These are phyloP conservation scores for Tuber melanosporum DNA, from an alignment of 495 filamentous ascomycete genomes.

Conservation along the genomic window DNA sequence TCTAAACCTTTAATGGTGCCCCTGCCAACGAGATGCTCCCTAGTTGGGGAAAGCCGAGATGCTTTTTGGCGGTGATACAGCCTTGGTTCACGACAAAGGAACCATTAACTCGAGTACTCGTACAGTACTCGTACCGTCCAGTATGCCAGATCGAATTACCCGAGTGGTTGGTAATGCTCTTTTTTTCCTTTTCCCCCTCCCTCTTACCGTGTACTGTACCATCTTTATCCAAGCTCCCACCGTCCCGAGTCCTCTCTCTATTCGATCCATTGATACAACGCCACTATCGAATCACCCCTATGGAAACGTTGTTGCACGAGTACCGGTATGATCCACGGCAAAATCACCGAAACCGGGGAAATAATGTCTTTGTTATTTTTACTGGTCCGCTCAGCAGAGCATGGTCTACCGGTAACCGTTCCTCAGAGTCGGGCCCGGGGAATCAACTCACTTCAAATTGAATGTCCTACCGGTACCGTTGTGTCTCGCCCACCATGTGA, in stretches of 20 bases:
- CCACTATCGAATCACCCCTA: not conserved
- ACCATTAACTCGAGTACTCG: not conserved
- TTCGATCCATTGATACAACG: not conserved
- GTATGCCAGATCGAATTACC: conserved; percentile 4
- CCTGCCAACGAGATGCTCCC: not conserved
- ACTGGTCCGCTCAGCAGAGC: not conserved
- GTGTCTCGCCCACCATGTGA: too few relatives aligned
- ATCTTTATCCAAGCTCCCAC: not conserved
- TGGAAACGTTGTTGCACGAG: not conserved
- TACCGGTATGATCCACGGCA: not conserved
- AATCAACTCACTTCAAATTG: not conserved
- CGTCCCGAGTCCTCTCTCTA: not conserved
- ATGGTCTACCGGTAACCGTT: not conserved
- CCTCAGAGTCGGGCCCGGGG: not conserved
- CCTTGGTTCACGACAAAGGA: conserved; percentile 5
- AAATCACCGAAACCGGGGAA: not conserved
- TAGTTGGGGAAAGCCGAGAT: not conserved
- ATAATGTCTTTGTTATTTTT: not conserved
- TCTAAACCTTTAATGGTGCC: not conserved
- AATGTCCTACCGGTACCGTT: too few relatives aligned
- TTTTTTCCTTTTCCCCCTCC: not conserved
- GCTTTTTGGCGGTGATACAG: not conserved
- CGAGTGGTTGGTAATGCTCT: not conserved
- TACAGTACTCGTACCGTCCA: too few relatives aligned
- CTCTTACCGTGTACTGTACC: not conserved